Percentiles rank a stretch among this genome's conserved stretches.
Evolutionary conservation across 164 flowering plant species (phyloP).

Genomic region (Vitis rotundifolia): DNA sequence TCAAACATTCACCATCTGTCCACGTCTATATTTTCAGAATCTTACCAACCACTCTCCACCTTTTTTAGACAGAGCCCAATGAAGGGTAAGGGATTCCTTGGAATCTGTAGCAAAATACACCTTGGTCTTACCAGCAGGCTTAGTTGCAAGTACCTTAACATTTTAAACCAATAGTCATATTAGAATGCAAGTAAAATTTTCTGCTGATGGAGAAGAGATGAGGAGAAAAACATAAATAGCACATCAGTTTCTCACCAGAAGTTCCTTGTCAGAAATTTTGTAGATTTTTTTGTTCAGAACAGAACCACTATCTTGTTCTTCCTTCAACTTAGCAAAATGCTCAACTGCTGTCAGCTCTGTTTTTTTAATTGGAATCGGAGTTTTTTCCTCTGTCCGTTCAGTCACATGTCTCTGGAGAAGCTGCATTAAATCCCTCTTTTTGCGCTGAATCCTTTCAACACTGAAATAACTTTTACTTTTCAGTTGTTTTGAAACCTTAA

Average conservation of each 20-base stretch:
- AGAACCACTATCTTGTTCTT: slow-evolving; percentile 51
- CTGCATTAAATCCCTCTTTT: slow-evolving; percentile 68
- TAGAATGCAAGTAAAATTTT: slow-evolving; percentile 1
- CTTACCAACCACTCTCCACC: slow-evolving; percentile 91
- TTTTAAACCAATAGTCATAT: not conserved
- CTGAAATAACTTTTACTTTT: slow-evolving; percentile 37
- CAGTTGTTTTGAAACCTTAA: slow-evolving; percentile 57
- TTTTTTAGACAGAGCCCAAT: slow-evolving; percentile 82
- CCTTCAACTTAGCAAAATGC: slow-evolving; percentile 56
- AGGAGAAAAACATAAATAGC: not conserved
- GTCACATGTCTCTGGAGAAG: slow-evolving; percentile 56
- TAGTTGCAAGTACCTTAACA: slow-evolving; percentile 74
- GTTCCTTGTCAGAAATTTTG: slow-evolving; percentile 61
- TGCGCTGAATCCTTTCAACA: slow-evolving; percentile 74
- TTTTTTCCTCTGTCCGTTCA: slow-evolving; percentile 29
- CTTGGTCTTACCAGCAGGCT: slow-evolving; percentile 56
- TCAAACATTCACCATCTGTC: not conserved
- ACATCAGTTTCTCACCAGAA: slow-evolving; percentile 61
- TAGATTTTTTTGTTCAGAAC: slow-evolving; percentile 52
- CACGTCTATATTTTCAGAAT: not conserved
- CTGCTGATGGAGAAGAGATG: slow-evolving; percentile 2
- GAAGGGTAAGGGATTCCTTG: slow-evolving; percentile 69
- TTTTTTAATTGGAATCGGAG: slow-evolving; percentile 22
- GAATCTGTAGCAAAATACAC: slow-evolving; percentile 74
- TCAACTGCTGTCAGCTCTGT: slow-evolving; percentile 56